Evolutionary conservation across 2,329 filamentous ascomycete species (phyloP), one percentile per base, ranked within the genome.

Genomic region (Xylariaceae sp.): DNA sequence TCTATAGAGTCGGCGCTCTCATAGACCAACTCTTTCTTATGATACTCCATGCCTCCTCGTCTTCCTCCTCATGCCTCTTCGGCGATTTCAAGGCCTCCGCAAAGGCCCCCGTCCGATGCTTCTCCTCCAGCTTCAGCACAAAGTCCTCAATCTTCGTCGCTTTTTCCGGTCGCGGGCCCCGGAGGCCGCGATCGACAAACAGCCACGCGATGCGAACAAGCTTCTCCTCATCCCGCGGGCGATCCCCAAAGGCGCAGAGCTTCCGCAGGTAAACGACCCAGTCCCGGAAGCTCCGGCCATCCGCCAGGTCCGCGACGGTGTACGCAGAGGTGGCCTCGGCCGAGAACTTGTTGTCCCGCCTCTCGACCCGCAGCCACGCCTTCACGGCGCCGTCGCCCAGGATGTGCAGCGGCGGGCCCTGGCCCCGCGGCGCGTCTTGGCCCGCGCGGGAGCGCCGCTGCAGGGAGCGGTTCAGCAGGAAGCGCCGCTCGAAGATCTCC

Each of bases 201-300:
- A 46, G 41, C 57, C 57, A 61, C 2, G 54, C 55, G 1, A 60
- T 44, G n/a, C 54, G 36, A 0, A 59, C 43, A 3, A 60, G 41
- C 17, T 57, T 56, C 1, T 13, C 4, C 19, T 60, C 52, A 2
- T 57, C 55, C 12, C 24, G 19, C 7, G 50, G 50, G 16, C 49
- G 33, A 4, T 50, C 45, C 16, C 17, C 42, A 24, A 13, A 56
- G 51, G 6, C 18, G 34, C 51, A 50, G 3, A 44, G 9, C 9
- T 49, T 22, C 3, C 30, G 37, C 4, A 61, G 32, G 24, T 59
- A 53, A 0, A 7, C 17, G 0, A 53, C 9, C 57, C 57, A 61
- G 2, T 57, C 53, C 4, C 34, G 11, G 8, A 60, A 50, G 8
- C 38, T 43, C 2, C 58, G 48, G 1, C 47, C 41, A 0, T 24